Evolutionary conservation across 1,284 basidiomycete genomes (phyloP), one percentile per base, ranked within the genome.

Genomic region (Schizophyllum amplum): DNA sequence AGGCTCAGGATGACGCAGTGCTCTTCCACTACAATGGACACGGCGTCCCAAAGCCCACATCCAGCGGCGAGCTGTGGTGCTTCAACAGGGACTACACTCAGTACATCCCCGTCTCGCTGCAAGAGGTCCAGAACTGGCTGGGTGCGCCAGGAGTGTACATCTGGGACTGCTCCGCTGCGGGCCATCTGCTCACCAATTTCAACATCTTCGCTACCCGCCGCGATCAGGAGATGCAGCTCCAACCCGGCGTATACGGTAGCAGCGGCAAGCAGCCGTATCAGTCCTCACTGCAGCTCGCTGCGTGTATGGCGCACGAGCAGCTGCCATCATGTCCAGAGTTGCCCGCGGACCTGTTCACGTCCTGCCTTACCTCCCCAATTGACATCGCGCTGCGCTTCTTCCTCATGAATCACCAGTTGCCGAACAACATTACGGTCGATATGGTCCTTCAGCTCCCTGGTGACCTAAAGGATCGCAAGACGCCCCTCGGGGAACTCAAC

Each of bases 21-120:
- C 77, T 98, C 42, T 98, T 98, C 72, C 95, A 99, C 73, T 99
- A 99, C 76, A 99, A 99, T 66, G 97, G 96, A 2, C 97, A 98
- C 63, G 96, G 96, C 27, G 96, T 99, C 15, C 96, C 97, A 1
- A 96, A 94, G 67, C 97, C 96, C 2, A 99, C 97, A 0, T 82
- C 91, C 0, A 95, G 93, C 60, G 96, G 97, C 23, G 97, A 99
- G 72, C 83, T 99, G 56, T 99, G 96, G 96, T 96, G 97, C 58
- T 99, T 99, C 78, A 99, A 99, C 72, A 83, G 89, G 67, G 92
- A 86, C 61, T 99, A 99, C 71, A 98, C 97, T 0, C 97, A 99
- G 71, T 99, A 99, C 70, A 98, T 99, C 58, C 96, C 96, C 0
- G 91, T 99, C 22, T 95, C 93, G 5, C 76, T 98, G 51, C 91